Base-by-base conservation (phyloP, 202 grass and related monocot species). In the Musa balbisiana region DNA sequence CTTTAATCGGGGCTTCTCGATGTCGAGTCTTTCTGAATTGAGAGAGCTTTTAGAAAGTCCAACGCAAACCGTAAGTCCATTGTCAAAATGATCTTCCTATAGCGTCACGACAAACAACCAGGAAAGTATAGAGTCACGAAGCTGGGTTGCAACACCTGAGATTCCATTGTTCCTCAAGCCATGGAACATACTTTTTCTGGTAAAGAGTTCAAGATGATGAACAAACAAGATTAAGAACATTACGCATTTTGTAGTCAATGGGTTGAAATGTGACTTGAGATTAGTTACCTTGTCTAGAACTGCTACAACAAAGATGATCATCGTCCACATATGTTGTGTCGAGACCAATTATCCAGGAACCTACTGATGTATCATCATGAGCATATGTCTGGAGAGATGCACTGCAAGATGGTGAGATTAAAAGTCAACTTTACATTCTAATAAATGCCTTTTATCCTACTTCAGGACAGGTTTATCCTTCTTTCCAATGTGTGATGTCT, bases 271-370 rank as follows among this genome's bases (percentile, higher is more conserved):
- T 16, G 62, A 19, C 8, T 6, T 56, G 51, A n/a, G 62, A 53
- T 26, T 53, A 70, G 9, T 49, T 84, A 94, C 95, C 95, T 87
- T 94, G 95, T 92, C 83, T 90, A 65, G 95, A 87, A 79, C 84
- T 94, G 78, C 80, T 43, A 9, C 95, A 98, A 76, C 95, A 98
- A 76, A 98, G 77, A 3, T 85, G 85, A 65, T 94, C 91, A 50
- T 94, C 89, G 43, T 98, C 95, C 1, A 90, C 89, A 10, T 98
- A 91, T 54, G 94, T 94, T 55, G 95, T 77, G 86, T 98, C 88
- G n/a, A 98, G 60, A 62, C 91, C 95, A 88, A 94, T 98, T 82
- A 98, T 90, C 95, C 95, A 94, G 55, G 95, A 98, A 60, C 91
- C 95, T 64, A 98, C 88, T 14, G 95, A 88, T 80, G 87, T 94